Percentiles rank a stretch among this genome's conserved stretches.
Conservation (phyloP, 257 asterid genomes). For the Handroanthus guayacan region DNA sequence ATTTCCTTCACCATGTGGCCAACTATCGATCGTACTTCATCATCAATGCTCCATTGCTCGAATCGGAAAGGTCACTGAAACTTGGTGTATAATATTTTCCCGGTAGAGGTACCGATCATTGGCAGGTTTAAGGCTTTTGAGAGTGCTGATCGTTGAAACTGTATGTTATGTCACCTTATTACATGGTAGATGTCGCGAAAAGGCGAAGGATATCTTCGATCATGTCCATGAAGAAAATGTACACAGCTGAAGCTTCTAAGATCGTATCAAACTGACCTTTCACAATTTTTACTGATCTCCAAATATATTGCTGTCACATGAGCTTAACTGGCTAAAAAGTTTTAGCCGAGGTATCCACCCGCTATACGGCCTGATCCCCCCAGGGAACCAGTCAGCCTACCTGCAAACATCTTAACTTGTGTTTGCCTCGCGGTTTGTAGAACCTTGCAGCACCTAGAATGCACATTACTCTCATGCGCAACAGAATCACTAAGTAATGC, state of each 20-base stretch:
- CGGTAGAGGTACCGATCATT: neutral
- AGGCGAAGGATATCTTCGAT: slow-evolving; percentile 5
- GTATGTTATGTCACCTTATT: slow-evolving; percentile 7
- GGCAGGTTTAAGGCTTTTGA: neutral
- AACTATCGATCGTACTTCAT: neutral
- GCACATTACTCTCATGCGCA: too few species aligned
- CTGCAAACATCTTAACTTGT: too few species aligned
- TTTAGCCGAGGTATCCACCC: too few species aligned
- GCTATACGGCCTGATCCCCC: too few species aligned
- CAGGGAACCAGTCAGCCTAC: too few species aligned
- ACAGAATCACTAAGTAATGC: too few species aligned
- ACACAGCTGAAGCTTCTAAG: neutral
- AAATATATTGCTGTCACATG: neutral
- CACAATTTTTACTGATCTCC: slow-evolving; percentile 31
- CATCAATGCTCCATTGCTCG: slow-evolving; percentile 15
- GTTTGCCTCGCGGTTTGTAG: too few species aligned
- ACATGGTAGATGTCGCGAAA: slow-evolving; percentile 4
- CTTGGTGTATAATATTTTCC: too few species aligned
- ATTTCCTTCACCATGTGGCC: neutral
- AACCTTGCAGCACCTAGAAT: too few species aligned
- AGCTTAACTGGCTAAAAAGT: too few species aligned
- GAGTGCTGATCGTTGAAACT: neutral
- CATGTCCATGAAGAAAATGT: neutral
- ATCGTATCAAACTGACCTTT: slow-evolving; percentile 23
- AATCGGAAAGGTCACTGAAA: neutral